Evolutionary conservation across 2,329 filamentous ascomycete species (phyloP).

Genomic region (Pezicula radicicola): DNA sequence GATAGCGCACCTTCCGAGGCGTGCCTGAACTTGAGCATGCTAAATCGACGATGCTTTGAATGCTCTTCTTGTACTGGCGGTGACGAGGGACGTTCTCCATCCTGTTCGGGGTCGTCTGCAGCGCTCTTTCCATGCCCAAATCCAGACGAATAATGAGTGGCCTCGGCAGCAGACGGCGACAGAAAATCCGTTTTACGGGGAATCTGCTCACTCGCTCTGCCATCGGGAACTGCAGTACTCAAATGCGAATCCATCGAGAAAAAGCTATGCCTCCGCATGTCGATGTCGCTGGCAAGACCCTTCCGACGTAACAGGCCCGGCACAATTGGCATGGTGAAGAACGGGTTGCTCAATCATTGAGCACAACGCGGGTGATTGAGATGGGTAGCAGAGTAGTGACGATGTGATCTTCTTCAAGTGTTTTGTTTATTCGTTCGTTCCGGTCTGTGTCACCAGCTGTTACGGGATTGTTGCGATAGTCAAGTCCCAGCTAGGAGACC

Average conservation of each 20-base stretch:
- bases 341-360: neutral
- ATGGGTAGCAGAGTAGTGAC: neutral
- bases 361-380: neutral
- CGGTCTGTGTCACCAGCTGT: too few species aligned
- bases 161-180: slow-evolving; percentile 12
- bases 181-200: slow-evolving; percentile 26
- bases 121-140: slow-evolving; percentile 15
- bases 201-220: slow-evolving; percentile 30
- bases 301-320: slow-evolving; percentile 25
- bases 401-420: too few species aligned
- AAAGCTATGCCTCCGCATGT: slow-evolving; percentile 29
- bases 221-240: slow-evolving; percentile 12
- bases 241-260: slow-evolving; percentile 6
- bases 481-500: too few species aligned
- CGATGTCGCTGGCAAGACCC: slow-evolving; percentile 22
- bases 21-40: slow-evolving; percentile 81
- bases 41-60: slow-evolving; percentile 58
- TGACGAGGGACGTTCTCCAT: slow-evolving; percentile 16
- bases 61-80: slow-evolving; percentile 53
- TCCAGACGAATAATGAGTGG: slow-evolving; percentile 8
- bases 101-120: neutral
- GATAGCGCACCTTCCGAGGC: slow-evolving; percentile 90
- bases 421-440: too few species aligned
- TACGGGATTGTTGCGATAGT: too few species aligned
- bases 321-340: slow-evolving; percentile 23